Conservation (phyloP, 2,329 filamentous ascomycete genomes). For the Aspergillus phoenicis region DNA sequence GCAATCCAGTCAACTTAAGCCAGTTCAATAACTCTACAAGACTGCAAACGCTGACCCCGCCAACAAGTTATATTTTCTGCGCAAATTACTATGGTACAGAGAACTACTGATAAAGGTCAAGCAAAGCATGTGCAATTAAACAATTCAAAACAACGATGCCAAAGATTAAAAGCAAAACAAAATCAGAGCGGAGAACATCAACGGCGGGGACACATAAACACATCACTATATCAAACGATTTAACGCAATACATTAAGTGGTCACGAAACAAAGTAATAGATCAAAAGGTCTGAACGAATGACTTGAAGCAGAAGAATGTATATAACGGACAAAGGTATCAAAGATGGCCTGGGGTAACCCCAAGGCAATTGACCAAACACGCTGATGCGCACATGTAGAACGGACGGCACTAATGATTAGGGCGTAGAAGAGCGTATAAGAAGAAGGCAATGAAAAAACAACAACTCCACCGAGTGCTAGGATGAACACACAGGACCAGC, state of each 20-base stretch:
- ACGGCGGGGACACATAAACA: constrained; percentile 29
- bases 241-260: constrained; percentile 23
- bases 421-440: constrained; percentile 15
- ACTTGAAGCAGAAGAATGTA: constrained; percentile 23
- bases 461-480: constrained; percentile 45
- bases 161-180: constrained; percentile 14
- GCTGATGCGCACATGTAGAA: constrained; percentile 38
- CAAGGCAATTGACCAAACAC: constrained; percentile 26
- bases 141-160: constrained; percentile 21
- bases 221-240: constrained; percentile 34
- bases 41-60: constrained; percentile 27
- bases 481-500: constrained; percentile 51
- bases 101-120: constrained; percentile 33
- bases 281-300: constrained; percentile 19
- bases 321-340: constrained; percentile 38
- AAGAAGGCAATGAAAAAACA: constrained; percentile 18
- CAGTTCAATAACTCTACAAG: not conserved
- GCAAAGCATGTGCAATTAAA: constrained; percentile 22
- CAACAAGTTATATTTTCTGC: constrained; percentile 35
- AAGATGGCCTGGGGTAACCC: constrained; percentile 21
- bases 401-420: constrained; percentile 33
- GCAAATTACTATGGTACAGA: constrained; percentile 45
- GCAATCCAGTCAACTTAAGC: not conserved
- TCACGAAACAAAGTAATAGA: constrained; percentile 17
- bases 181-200: constrained; percentile 23